Base-by-base conservation (phyloP, 2,329 filamentous ascomycete genomes). In the Chrysoporthe austroafricana region DNA sequence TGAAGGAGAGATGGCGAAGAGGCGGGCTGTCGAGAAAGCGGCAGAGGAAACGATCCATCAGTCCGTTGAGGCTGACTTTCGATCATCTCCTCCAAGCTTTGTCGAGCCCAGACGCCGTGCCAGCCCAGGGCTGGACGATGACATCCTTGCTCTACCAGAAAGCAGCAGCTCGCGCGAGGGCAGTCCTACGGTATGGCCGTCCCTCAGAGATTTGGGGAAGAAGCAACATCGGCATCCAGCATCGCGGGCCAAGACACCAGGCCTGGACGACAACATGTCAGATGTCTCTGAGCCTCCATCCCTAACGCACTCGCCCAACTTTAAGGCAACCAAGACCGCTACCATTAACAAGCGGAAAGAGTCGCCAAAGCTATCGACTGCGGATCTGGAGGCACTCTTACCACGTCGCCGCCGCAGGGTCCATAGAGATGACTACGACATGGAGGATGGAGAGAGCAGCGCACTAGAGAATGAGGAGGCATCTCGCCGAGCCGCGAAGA, bases 301-400 rank as follows among this genome's bases (percentile, higher is more conserved):
- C 0, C 79, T 91, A 4, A 91, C 88, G 4, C 88, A 90, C 73
- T 91, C 88, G 0, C 88, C 88, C 43, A 90, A 90, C 72, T 83
- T 81, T 69, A 76, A 72, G 9, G 73, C 77, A 1, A 18, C 66
- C 68, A 57, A 70, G 46, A 60, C 62, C 13, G 62, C 21, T 39
- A 52, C 69, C 57, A 67, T 63, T 66, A 66, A 70, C 72, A 70
- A 77, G 44, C 75, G 75, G 59, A 80, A 80, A 57, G 74, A 73
- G 8, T 79, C 77, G 4, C 76, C 79, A 4, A 82, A 84, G 65
- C 69, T 86, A 5, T 86, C 84, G 0, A 88, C 86, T 1, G 85
- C 85, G 0, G 84, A 86, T 13, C 77, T 89, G 8, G 81, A 85
- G 0, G 83, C 79, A 5, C 76, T 88, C 36, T 79, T 89, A 1